A percentile compares a stretch with the other conserved stretches of the same genome.
phyloP scores from a whole-genome alignment of 306 rosid genomes.

The Corylus heterophylla region DNA sequence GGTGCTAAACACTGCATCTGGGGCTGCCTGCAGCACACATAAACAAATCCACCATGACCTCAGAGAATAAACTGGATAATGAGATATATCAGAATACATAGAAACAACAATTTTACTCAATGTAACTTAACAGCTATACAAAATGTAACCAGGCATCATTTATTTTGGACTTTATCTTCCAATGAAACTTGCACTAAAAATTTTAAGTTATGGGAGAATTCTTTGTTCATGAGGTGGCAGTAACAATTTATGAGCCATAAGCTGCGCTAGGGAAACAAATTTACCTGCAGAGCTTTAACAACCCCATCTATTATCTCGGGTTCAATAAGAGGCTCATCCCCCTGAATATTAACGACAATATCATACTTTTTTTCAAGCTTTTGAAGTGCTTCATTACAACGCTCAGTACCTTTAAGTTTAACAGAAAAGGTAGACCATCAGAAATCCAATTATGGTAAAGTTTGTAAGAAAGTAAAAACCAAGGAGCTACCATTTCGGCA shows the following conservation, averaged over 20 bases:
- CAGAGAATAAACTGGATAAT: slow-evolving; percentile 11
- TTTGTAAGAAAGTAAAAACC: slow-evolving; percentile 4
- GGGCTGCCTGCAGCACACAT: slow-evolving; percentile 64
- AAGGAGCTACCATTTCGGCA: slow-evolving; percentile 70
- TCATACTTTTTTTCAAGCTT: slow-evolving; percentile 83
- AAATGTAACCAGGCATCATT: neutral
- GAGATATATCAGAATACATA: neutral
- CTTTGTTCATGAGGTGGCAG: slow-evolving; percentile 9
- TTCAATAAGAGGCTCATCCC: slow-evolving; percentile 94
- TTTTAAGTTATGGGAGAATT: neutral
- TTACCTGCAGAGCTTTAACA: slow-evolving; percentile 89
- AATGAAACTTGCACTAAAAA: neutral
- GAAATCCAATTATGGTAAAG: slow-evolving; percentile 2
- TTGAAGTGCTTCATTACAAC: slow-evolving; percentile 89
- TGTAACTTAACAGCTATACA: neutral
- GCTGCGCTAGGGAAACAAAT: neutral
- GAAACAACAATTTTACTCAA: neutral
- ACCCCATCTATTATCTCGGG: slow-evolving; percentile 91
- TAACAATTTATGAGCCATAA: neutral
- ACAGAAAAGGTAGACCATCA: slow-evolving; percentile 9
- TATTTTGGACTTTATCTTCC: neutral
- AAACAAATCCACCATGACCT: slow-evolving; percentile 21
- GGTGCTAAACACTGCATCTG: slow-evolving; percentile 99
- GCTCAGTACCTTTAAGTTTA: slow-evolving; percentile 71
- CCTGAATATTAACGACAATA: slow-evolving; percentile 94